Evolutionary conservation across 495 filamentous ascomycete genomes (phyloP), one percentile per base, ranked within the genome.

Genomic region (Aspergillus sclerotiicarbonarius): DNA sequence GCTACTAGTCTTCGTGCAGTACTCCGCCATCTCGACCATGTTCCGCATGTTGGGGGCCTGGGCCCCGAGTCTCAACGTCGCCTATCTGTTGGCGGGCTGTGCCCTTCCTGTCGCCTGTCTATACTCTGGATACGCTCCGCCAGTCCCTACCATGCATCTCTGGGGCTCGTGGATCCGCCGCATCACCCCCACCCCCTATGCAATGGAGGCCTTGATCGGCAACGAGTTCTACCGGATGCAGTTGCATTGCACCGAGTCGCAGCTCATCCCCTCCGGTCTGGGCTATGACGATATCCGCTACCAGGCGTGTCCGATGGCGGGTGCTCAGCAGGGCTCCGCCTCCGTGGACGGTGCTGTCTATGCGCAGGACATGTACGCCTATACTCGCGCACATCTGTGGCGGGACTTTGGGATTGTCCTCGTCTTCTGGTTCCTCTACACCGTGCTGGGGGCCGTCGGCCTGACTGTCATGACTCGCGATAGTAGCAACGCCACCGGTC

Each of bases 21-120:
- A 91, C 60, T 74, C 90, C 39, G 82, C 84, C 4, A 91, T 92
- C 87, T 90, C 89, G 0, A 77, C 92, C 7, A 87, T 90, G 64
- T 92, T 92, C 81, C 75, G 90, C 58, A 89, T 0, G 82, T 91
- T 12, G 90, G 85, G 18, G 92, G 88, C 63, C 54, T 94, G 12
- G 89, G 87, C 56, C 89, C 90, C 0, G 89, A 91, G 59, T 94
- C 94, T 58, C 90, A 94, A 63, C 91, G 89, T 49, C 90, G 90
- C 8, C 88, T 91, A 65, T 91, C 90, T 68, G 88, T 90, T 63
- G 90, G 87, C 3, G 82, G 37, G 37, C 85, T 7, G 77, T 88
- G 1, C 82, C 88, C 25, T 90, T 95, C 63, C 91, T 89, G 0
- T 69, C 92, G 15, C 89, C 91, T 66, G 84, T 95, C 32, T 67